These are phyloP conservation scores for Oryza rufipogon DNA, from an alignment of 176 grass and related monocot species.

Conservation along the genomic window DNA sequence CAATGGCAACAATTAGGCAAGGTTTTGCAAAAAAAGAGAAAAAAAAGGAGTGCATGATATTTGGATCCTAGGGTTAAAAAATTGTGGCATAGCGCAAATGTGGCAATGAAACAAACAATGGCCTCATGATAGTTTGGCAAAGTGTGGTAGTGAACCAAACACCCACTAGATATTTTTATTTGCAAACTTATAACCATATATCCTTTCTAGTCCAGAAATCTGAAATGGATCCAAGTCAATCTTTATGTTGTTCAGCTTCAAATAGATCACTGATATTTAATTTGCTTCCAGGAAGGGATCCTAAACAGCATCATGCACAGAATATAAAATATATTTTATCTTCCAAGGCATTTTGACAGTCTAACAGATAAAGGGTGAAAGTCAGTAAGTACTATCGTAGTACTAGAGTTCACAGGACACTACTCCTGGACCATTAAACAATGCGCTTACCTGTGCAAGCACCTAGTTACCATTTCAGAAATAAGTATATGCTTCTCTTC, in stretches of 20 bases:
- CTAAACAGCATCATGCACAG: not conserved
- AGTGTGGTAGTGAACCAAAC: too few relatives aligned
- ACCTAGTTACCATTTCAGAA: constrained; percentile 9
- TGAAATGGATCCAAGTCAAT: not conserved
- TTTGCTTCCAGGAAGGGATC: constrained; percentile 1
- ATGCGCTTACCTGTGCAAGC: not conserved
- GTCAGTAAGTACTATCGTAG: not conserved
- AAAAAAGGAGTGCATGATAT: not conserved
- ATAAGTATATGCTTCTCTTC: not conserved
- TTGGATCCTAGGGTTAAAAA: not conserved
- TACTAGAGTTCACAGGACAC: not conserved
- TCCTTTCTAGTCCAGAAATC: not conserved
- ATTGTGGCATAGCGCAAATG: not conserved
- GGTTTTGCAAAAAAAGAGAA: not conserved
- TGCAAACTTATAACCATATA: not conserved
- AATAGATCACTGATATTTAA: not conserved
- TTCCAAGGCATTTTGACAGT: not conserved
- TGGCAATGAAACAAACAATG: not conserved
- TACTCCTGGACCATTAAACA: not conserved
- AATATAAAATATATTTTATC: constrained; percentile 3
- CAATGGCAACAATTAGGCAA: too few relatives aligned
- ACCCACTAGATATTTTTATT: too few relatives aligned
- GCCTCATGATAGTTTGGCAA: too few relatives aligned
- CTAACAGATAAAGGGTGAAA: not conserved
- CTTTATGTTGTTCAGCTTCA: not conserved